Percentiles rank a stretch among this genome's conserved stretches.
Evolutionary conservation across 2,329 filamentous ascomycete genomes (phyloP).

Genomic region (Didymella pinodella): DNA sequence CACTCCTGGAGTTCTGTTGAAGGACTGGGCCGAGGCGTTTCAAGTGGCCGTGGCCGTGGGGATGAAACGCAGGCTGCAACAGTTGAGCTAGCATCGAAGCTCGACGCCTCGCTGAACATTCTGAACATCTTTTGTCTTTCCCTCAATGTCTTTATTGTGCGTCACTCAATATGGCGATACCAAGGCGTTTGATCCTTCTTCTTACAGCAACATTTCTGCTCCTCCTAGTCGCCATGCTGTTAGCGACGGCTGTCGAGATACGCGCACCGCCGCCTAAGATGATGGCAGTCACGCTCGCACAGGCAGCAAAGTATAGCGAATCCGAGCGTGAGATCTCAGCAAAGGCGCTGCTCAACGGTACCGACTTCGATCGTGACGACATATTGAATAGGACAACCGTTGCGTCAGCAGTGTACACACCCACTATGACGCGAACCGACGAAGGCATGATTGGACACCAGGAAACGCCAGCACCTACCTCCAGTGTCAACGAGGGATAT

Average conservation of each 20-base stretch:
- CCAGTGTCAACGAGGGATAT: conserved; percentile 35
- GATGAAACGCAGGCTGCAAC: conserved; percentile 34
- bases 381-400: conserved; percentile 34
- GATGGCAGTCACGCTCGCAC: conserved; percentile 36
- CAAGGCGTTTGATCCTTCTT: conserved; percentile 34
- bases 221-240: conserved; percentile 40
- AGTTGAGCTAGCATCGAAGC: conserved; percentile 19
- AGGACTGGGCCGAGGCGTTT: conserved; percentile 14
- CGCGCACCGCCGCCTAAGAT: conserved; percentile 35
- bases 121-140: neutral
- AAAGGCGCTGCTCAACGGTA: conserved; percentile 41
- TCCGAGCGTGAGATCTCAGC: conserved; percentile 27
- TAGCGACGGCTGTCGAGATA: conserved; percentile 40
- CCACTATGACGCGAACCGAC: conserved; percentile 30
- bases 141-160: neutral
- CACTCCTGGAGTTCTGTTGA: neutral
- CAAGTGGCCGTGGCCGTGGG: conserved; percentile 16
- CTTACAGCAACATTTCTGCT: conserved; percentile 37
- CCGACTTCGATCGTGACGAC: conserved; percentile 40
- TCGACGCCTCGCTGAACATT: conserved; percentile 3
- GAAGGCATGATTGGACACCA: conserved; percentile 39
- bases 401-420: conserved; percentile 26
- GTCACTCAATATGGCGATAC: conserved; percentile 27
- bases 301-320: conserved; percentile 36
- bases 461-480: conserved; percentile 24